Evolutionary conservation across 148 eudicot species (phyloP).

Genomic region (Pharnaceum exiguum): DNA sequence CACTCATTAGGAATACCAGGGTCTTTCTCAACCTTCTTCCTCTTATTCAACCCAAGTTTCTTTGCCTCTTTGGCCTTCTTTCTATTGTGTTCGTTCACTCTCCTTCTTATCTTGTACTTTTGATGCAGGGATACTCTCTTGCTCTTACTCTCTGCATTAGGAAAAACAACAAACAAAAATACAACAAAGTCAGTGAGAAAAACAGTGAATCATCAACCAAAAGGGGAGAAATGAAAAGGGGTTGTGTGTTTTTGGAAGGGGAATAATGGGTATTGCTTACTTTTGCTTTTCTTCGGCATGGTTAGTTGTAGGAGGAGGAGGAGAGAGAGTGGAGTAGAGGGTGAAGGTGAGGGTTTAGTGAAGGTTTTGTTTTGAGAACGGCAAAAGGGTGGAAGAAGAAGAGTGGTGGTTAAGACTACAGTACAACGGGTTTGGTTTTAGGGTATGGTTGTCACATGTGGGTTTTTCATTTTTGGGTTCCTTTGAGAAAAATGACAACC

Average conservation of each 20-base stretch:
- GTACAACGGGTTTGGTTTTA: no score
- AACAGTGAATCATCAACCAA: not conserved
- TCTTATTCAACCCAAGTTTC: conserved; percentile 61
- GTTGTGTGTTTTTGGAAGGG: no score
- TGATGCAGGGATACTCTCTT: conserved; percentile 67
- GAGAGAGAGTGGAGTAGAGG: not conserved
- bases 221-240: not conserved
- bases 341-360: not conserved
- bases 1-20: conserved; percentile 97
- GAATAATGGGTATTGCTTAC: conserved; percentile 26
- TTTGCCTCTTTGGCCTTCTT: conserved; percentile 95
- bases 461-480: no score
- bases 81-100: conserved; percentile 89
- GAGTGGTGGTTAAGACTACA: conserved; percentile 8
- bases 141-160: conserved; percentile 84
- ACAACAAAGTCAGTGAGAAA: not conserved
- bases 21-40: conserved; percentile 72
- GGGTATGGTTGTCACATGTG: no score
- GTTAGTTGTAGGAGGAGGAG: not conserved
- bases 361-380: not conserved
- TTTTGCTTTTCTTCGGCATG: conserved; percentile 79
- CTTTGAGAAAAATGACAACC: no score
- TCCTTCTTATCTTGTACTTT: conserved; percentile 75
- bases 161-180: not conserved
- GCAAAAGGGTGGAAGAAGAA: not conserved